Evolutionary conservation across 306 rosid genomes (phyloP).

Genomic region (Pyrus communis): DNA sequence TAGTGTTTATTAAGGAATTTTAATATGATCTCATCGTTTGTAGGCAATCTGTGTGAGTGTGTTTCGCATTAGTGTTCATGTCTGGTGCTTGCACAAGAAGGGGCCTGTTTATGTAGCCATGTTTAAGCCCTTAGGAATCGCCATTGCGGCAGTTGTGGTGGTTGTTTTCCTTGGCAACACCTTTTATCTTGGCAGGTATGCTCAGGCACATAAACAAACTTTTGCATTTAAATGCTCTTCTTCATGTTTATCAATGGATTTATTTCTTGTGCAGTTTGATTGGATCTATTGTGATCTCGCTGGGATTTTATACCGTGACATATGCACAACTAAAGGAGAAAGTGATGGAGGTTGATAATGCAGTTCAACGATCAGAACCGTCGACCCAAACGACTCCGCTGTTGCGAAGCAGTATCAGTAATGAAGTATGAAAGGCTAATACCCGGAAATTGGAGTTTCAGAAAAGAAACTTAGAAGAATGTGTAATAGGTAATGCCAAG

Average conservation of each 20-base stretch:
- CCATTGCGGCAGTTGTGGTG: slow-evolving; percentile 18
- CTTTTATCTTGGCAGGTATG: slow-evolving; percentile 30
- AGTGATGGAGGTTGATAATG: background rate
- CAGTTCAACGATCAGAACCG: slow-evolving; percentile 4
- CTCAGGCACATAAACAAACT: background rate
- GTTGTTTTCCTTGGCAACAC: slow-evolving; percentile 26
- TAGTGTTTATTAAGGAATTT: background rate
- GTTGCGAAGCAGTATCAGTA: background rate
- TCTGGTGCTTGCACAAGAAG: slow-evolving; percentile 33
- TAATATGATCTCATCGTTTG: background rate
- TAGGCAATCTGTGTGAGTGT: slow-evolving; percentile 28
- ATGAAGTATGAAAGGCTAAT: background rate
- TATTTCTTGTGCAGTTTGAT: slow-evolving; percentile 25
- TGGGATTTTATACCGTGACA: slow-evolving; percentile 34
- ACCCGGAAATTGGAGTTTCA: background rate
- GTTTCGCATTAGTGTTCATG: slow-evolving; percentile 18
- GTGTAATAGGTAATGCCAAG: background rate
- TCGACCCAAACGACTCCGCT: slow-evolving; percentile 9
- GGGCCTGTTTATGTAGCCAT: slow-evolving; percentile 37
- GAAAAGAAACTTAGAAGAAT: background rate
- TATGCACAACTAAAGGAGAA: slow-evolving; percentile 27
- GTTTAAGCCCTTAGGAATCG: slow-evolving; percentile 37
- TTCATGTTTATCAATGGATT: background rate
- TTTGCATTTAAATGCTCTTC: background rate
- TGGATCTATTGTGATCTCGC: slow-evolving; percentile 21